Evolutionary conservation across 2,329 filamentous ascomycete species (phyloP), one percentile per base, ranked within the genome.

Genomic region (Chrysoporthe deuterocubensis): DNA sequence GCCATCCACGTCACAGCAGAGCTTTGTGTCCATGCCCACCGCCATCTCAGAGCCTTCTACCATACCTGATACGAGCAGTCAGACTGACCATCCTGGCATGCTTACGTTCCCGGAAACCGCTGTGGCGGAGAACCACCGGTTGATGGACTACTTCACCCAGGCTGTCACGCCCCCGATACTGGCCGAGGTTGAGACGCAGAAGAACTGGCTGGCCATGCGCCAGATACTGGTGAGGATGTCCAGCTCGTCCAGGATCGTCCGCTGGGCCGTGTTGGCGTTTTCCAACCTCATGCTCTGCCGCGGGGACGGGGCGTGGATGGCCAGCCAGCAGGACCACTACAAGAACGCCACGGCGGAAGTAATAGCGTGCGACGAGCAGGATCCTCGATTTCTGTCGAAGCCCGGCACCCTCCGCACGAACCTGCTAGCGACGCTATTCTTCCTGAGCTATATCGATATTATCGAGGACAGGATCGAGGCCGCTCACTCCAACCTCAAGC

Each of bases 361-460:
- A 9, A 71, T 74, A 1, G 71, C 59, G n/a, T 65, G 62, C 14
- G 71, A 69, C 21, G 67, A 69, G n/a, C 56, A 59, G 13, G 61
- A 54, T 40, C 11, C 61, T 5, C 34, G 64, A 6, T 61, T 72
- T 6, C 73, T 78, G 68, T 67, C 66, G 2, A 68, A 74, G n/a
- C 75, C 79, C 37, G 78, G 73, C n/a, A 62, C 69, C 4, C 69
- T 73, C 7, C 71, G 81, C 4, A 80, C 84, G 68, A 75, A 83
- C 50, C 75, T 85, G 3, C 77, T 87, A 6, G 83, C 83, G 1
- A 79, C 84, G 0, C 72, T 86, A 9, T 87, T 87, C 74, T 82
- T 87, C 67, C 77, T 87, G 3, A 84, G 83, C 60, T 87, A 87
- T 68, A 82, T 84, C 32, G 84, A 86, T 69, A 80, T 84, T 13